phyloP scores from a whole-genome alignment of 2,329 filamentous ascomycete genomes.

The Ilyonectria destructans region DNA sequence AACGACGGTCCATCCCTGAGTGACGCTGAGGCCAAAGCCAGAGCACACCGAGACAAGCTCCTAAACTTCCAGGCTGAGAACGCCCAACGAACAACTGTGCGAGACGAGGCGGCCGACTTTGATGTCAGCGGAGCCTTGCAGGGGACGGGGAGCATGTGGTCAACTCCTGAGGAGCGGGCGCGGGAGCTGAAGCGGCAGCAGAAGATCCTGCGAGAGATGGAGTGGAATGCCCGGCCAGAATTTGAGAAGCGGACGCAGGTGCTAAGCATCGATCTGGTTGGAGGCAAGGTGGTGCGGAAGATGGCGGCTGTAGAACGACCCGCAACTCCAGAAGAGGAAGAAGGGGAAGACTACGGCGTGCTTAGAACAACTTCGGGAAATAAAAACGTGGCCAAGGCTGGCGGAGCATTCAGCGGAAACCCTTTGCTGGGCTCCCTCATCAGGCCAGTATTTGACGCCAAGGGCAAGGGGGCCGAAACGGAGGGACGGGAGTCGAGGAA shows the following conservation, averaged over 20 bases:
- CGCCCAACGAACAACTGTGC: slow-evolving; percentile 85
- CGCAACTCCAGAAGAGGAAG: slow-evolving; percentile 66
- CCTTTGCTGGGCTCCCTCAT: slow-evolving; percentile 78
- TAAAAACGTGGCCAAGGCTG: slow-evolving; percentile 38
- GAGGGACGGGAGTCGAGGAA: slow-evolving; percentile 60
- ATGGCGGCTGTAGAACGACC: slow-evolving; percentile 77
- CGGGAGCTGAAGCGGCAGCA: slow-evolving; percentile 89
- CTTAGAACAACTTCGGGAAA: slow-evolving; percentile 57
- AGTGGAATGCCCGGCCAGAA: slow-evolving; percentile 87
- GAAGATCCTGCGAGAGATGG: slow-evolving; percentile 85
- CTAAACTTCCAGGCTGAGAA: slow-evolving; percentile 90
- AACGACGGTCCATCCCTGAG: slow-evolving; percentile 58
- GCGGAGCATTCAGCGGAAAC: slow-evolving; percentile 78
- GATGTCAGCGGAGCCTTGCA: slow-evolving; percentile 65
- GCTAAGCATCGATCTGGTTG: slow-evolving; percentile 86
- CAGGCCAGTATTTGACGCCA: slow-evolving; percentile 72
- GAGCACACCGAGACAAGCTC: slow-evolving; percentile 85
- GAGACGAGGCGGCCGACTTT: slow-evolving; percentile 84
- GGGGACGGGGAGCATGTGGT: slow-evolving; percentile 78
- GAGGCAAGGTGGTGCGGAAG: slow-evolving; percentile 81
- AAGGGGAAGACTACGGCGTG: slow-evolving; percentile 53
- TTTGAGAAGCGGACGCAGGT: slow-evolving; percentile 92
- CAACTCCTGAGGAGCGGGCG: slow-evolving; percentile 86
- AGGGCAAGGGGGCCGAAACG: slow-evolving; percentile 64
- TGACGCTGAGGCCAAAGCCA: slow-evolving; percentile 78